Evolutionary conservation across 768 basidiomycete species (phyloP), one percentile per base, ranked within the genome.

Genomic region (Lactarius hengduanensis): DNA sequence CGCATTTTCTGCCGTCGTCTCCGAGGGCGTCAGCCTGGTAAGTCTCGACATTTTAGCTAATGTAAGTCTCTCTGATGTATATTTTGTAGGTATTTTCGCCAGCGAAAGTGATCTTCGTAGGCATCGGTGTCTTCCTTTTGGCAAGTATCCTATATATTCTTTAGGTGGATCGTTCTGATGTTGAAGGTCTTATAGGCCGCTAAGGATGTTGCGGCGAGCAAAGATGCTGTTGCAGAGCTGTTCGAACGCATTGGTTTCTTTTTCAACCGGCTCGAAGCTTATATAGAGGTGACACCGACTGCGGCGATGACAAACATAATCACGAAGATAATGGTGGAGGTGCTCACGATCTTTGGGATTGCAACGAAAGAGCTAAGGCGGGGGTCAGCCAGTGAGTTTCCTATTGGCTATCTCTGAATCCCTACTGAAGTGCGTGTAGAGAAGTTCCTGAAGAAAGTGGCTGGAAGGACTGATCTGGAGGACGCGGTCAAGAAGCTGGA

Each of bases 261-360:
- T 13, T 54, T 64, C 28, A 20, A 18, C 22, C 63, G 63, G 6
- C 30, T 64, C 0, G 50, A 59, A 50, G 9, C 30, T 11, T 59
- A 59, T 32, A 32, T 28, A 6, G 20, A 59, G 9, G 8, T 59
- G 10, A 50, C 45, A 22, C 36, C 36, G 18, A 54, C 57, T 4
- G 26, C 26, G 1, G 58, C 22, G 8, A 64, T 59, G 57, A 43
- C 34, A 2, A 28, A 59, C 13, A 38, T 26, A 13, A 54, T 59
- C 13, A 57, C 59, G 11, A 32, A 43, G 18, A 38, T 59, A 18
- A 64, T 64, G 58, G 57, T 40, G 1, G 63, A 59, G 22, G 47
- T 64, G 7, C 57, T 64, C 6, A 13, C 20, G 13, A 59, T 64
- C 20, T 57, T 64, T 41, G 57, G 43, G 38, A 30, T 64, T 16